A percentile compares a stretch with the other conserved stretches of the same genome.
phyloP scores from a whole-genome alignment of 805 yeast genomes.

The Jamesozyma rosinii region DNA sequence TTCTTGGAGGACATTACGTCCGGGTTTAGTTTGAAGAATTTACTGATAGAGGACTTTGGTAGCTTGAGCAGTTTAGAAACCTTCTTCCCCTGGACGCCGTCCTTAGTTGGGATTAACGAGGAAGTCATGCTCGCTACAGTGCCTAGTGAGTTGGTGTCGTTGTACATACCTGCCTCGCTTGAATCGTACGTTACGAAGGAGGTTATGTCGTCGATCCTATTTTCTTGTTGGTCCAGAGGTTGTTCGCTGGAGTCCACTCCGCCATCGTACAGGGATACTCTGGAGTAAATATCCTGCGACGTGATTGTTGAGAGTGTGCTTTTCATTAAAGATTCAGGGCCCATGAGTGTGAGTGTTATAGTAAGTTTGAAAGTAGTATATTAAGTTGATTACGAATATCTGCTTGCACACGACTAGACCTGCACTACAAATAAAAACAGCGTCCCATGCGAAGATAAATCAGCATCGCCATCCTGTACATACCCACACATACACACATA shows the following conservation, averaged over 20 bases:
- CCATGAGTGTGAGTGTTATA: no score
- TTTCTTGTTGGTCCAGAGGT: background rate
- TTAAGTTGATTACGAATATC: no score
- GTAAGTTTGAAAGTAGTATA: no score
- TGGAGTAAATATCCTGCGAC: background rate
- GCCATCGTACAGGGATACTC: background rate
- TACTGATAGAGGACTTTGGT: background rate
- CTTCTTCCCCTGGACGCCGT: slow-evolving; percentile 58
- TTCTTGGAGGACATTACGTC: background rate
- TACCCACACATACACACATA: no score
- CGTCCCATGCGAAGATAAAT: no score
- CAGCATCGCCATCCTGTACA: no score
- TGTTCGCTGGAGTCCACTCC: background rate
- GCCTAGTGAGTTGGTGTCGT: background rate
- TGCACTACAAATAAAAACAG: no score
- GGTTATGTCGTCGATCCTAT: background rate
- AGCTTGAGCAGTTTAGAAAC: slow-evolving; percentile 14
- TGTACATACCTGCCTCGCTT: background rate
- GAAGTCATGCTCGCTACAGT: background rate
- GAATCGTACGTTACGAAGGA: background rate
- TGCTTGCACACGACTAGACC: no score
- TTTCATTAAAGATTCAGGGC: background rate
- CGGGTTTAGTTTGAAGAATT: background rate
- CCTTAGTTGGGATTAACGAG: slow-evolving; percentile 64
- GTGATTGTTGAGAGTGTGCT: background rate